Evolutionary conservation across 2,329 filamentous ascomycete species (phyloP).

Genomic region (Cladosporium sphaerospermum): DNA sequence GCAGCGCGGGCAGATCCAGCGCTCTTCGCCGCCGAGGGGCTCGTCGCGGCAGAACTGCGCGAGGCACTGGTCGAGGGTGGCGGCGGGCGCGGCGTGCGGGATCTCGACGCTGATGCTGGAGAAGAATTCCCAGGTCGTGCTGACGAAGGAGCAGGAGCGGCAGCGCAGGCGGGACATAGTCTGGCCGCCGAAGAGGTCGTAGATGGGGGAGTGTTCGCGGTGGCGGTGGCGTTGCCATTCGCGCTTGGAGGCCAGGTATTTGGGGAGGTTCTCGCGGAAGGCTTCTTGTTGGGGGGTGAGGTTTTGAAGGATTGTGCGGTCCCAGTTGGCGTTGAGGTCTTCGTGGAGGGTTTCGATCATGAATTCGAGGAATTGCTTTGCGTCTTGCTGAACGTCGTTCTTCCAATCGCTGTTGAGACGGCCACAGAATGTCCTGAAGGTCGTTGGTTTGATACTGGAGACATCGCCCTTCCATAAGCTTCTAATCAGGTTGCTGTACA

Average conservation of each 20-base stretch:
- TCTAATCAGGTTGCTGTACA: constrained; percentile 56
- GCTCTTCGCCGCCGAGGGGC: constrained; percentile 59
- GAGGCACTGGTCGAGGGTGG: constrained; percentile 63
- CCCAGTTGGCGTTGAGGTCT: constrained; percentile 70
- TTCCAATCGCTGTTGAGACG: constrained; percentile 63
- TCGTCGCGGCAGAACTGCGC: constrained; percentile 64
- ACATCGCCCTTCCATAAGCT: constrained; percentile 58
- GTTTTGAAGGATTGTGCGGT: constrained; percentile 50
- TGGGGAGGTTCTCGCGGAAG: constrained; percentile 53
- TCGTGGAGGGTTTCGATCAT: constrained; percentile 75
- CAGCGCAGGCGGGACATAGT: constrained; percentile 58
- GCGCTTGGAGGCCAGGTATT: constrained; percentile 59
- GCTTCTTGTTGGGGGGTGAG: constrained; percentile 56
- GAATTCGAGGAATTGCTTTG: constrained; percentile 83
- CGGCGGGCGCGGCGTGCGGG: constrained; percentile 49
- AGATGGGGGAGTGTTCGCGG: constrained; percentile 68
- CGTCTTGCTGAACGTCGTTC: constrained; percentile 76
- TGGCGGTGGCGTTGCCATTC: constrained; percentile 70
- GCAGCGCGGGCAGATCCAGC: constrained; percentile 70
- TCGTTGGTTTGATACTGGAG: constrained; percentile 39
- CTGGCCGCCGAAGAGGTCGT: constrained; percentile 71
- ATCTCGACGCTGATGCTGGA: constrained; percentile 68
- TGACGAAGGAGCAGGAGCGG: constrained; percentile 55
- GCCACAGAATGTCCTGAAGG: constrained; percentile 55
- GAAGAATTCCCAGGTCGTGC: constrained; percentile 63